Percentiles rank a stretch among this genome's conserved stretches.
phyloP scores from a whole-genome alignment of 2,329 filamentous ascomycete genomes.

The Colletotrichum viniferum region DNA sequence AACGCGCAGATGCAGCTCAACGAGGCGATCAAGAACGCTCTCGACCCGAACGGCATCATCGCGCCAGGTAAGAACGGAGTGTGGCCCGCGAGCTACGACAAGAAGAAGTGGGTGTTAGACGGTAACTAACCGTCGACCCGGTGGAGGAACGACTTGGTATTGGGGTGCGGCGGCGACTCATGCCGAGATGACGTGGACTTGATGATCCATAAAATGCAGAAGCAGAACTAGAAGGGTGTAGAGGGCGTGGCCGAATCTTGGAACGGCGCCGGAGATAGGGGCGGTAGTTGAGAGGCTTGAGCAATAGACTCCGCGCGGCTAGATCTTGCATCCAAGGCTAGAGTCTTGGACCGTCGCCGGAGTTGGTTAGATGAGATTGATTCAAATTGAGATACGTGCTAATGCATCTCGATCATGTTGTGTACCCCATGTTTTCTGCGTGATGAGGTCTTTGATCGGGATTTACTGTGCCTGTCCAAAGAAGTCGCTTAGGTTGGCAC shows the following conservation, averaged over 20 bases:
- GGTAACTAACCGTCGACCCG: background rate
- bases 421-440: background rate
- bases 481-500: background rate
- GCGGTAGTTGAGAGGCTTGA: background rate
- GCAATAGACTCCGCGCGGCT: background rate
- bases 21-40: conserved; percentile 45
- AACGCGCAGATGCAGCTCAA: conserved; percentile 45
- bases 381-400: background rate
- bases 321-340: background rate
- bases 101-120: conserved; percentile 20
- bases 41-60: conserved; percentile 42
- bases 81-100: conserved; percentile 32
- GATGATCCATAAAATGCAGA: background rate
- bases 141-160: background rate
- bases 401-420: background rate
- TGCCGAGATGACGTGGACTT: background rate
- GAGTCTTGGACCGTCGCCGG: background rate
- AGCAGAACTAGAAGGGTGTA: accelerated
- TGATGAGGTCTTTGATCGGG: background rate
- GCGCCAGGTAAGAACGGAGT: conserved; percentile 37
- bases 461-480: background rate
- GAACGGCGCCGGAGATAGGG: background rate
- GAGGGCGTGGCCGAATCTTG: background rate
- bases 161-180: background rate
- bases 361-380: background rate